A percentile compares a stretch with the other conserved stretches of the same genome.
phyloP scores from a whole-genome alignment of 2,329 filamentous ascomycete species.

The Colletotrichum camelliae region DNA sequence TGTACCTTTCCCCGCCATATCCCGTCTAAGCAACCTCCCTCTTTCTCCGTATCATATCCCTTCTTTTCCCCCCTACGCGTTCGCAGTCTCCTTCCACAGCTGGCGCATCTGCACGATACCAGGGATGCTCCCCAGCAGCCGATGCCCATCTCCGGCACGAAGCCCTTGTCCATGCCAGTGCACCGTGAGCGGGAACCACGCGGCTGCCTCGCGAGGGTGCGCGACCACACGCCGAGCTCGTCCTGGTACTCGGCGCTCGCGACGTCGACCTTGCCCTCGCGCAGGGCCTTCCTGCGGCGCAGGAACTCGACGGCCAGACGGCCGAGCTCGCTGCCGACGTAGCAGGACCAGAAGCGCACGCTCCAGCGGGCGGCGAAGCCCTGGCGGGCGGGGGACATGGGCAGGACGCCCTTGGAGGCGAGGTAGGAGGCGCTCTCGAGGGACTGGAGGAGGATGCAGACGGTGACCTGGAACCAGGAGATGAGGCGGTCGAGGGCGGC shows the following conservation, averaged over 20 bases:
- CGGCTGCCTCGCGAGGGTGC: conserved; percentile 71
- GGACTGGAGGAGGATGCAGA: conserved; percentile 74
- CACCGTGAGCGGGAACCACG: conserved; percentile 82
- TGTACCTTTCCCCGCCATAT: not conserved
- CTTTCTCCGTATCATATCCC: not conserved
- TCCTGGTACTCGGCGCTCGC: conserved; percentile 46
- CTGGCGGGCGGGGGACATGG: conserved; percentile 60
- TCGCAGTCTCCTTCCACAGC: conserved; percentile 44
- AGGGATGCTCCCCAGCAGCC: conserved; percentile 49
- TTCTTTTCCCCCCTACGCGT: conserved; percentile 20
- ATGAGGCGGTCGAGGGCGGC: conserved; percentile 53
- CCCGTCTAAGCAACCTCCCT: not conserved
- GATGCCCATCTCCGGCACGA: conserved; percentile 45
- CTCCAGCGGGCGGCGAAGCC: conserved; percentile 72
- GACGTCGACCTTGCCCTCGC: conserved; percentile 30
- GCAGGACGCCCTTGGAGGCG: conserved; percentile 73
- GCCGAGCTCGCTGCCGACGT: conserved; percentile 78
- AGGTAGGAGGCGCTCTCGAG: conserved; percentile 88
- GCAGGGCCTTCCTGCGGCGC: conserved; percentile 34
- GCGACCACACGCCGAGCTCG: conserved; percentile 63
- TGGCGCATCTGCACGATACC: conserved; percentile 50
- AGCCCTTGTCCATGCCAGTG: conserved; percentile 78
- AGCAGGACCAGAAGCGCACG: conserved; percentile 79
- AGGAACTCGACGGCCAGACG: conserved; percentile 59
- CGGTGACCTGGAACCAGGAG: conserved; percentile 70